Conservation (phyloP, 768 basidiomycete species). For the Suillus sp. region DNA sequence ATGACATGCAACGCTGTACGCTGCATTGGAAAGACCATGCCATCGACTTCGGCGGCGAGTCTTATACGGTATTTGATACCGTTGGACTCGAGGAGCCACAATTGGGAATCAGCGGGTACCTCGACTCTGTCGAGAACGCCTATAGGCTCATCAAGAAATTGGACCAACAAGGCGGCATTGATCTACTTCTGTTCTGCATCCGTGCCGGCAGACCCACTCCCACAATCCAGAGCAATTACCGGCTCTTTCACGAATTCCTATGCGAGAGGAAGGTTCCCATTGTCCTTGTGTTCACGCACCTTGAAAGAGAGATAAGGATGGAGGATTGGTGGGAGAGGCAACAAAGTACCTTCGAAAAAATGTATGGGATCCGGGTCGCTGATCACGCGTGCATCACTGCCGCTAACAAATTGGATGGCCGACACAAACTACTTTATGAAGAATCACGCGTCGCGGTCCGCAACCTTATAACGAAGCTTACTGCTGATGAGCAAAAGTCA, state of each 20-base stretch:
- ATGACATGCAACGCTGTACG: conserved; percentile 36
- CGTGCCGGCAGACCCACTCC: conserved; percentile 36
- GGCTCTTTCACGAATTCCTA: conserved; percentile 41
- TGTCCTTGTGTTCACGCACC: conserved; percentile 42
- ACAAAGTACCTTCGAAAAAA: conserved; percentile 20
- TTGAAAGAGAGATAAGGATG: conserved; percentile 39
- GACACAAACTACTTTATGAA: conserved; percentile 36
- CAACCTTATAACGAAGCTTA: conserved; percentile 22
- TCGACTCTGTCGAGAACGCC: conserved; percentile 33
- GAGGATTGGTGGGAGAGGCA: conserved; percentile 40
- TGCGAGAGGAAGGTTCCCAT: conserved; percentile 43
- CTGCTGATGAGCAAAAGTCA: neutral
- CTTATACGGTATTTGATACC: conserved; percentile 33
- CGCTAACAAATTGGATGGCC: conserved; percentile 26
- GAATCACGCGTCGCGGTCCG: conserved; percentile 34
- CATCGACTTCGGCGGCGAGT: conserved; percentile 15
- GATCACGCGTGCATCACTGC: conserved; percentile 46
- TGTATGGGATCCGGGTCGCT: conserved; percentile 29
- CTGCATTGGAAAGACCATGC: conserved; percentile 31
- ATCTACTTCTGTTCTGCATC: conserved; percentile 41
- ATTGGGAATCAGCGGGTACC: conserved; percentile 31
- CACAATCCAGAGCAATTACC: conserved; percentile 38
- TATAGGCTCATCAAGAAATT: conserved; percentile 28
- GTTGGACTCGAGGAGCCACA: conserved; percentile 34
- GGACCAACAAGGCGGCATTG: conserved; percentile 28